Evolutionary conservation across 2,329 filamentous ascomycete species (phyloP), one percentile per base, ranked within the genome.

Genomic region (Neonectria faginata): DNA sequence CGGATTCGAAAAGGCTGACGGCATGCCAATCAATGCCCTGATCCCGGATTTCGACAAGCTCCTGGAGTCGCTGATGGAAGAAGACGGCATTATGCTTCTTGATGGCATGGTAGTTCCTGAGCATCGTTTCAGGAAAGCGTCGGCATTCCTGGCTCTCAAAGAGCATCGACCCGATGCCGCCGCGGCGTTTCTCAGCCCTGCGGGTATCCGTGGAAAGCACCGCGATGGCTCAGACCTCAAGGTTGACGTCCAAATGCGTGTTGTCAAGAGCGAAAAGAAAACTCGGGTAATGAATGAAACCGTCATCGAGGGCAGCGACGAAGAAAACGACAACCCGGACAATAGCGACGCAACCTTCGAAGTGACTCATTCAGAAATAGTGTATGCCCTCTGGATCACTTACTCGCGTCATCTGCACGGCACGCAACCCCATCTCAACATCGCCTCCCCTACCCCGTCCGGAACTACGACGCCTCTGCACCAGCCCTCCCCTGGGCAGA

Each of bases 21-120:
- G 94, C 6, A 85, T 93, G 68, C 85, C 88, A 27, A 92, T 99
- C 71, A 92, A 87, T 65, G 88, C 92, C 29, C 81, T 99, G 36
- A 91, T 99, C 29, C 94, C 95, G 0, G 88, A 90, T 48, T 98
- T 99, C 74, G 93, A 97, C 78, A 91, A 89, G 68, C 90, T 97
- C 48, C 82, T 99, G 54, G 85, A 89, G 45, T 89, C 97, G 29
- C 83, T 99, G 73, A 93, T 89, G 5, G 91, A 97, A 60, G 93
- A 97, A 75, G 94, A 99, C 71, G 90, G 92, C 44, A 86, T 97
- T 55, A 86, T 90, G 56, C 83, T 98, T 27, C 86, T 92, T 11
- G 96, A 99, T 77, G 96, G 96, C n/a, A 94, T 97, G 73, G 94
- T 99, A 16, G 91, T 99, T 60, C 94, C 96, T 1, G 96, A 99